A percentile compares a stretch with the other conserved stretches of the same genome.
Evolutionary conservation across 1,284 basidiomycete species (phyloP).

Genomic region (Termitomyces sp.): DNA sequence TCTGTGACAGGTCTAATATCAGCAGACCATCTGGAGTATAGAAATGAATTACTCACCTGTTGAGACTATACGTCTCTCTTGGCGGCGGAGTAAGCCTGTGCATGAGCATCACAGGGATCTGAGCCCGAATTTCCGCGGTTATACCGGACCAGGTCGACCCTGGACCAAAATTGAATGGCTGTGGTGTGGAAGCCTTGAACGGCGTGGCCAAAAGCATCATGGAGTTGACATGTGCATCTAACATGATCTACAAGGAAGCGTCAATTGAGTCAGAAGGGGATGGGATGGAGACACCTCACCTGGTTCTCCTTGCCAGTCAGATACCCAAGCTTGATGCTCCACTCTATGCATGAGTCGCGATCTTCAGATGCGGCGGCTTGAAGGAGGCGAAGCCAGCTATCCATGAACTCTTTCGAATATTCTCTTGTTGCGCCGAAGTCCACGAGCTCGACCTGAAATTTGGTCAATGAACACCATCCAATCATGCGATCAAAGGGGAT

Average conservation of each 20-base stretch:
- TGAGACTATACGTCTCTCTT: conserved; percentile 90
- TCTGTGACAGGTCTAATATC: conserved; percentile 32
- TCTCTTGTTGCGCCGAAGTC: conserved; percentile 95
- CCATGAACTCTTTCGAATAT: conserved; percentile 86
- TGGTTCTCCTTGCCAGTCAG: conserved; percentile 86
- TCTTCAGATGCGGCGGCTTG: conserved; percentile 75
- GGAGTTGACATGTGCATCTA: conserved; percentile 82
- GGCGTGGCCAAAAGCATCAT: conserved; percentile 82
- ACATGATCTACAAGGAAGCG: conserved; percentile 60
- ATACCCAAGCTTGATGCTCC: conserved; percentile 83
- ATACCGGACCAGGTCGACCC: conserved; percentile 62
- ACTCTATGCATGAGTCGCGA: conserved; percentile 62
- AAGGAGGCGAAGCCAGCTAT: conserved; percentile 81
- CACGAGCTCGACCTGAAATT: conserved; percentile 73
- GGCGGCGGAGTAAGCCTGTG: conserved; percentile 91
- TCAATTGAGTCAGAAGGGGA: not conserved
- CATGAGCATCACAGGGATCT: conserved; percentile 90
- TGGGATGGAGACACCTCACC: conserved; percentile 33
- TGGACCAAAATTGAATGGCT: conserved; percentile 71
- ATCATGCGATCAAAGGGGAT: not conserved
- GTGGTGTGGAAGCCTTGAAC: conserved; percentile 58
- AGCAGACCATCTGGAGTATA: not conserved
- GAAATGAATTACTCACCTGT: conserved; percentile 47
- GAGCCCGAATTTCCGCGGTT: conserved; percentile 68
- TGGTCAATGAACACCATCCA: not conserved